Conservation (phyloP, 2,329 filamentous ascomycete genomes). For the Ilyonectria sp. region DNA sequence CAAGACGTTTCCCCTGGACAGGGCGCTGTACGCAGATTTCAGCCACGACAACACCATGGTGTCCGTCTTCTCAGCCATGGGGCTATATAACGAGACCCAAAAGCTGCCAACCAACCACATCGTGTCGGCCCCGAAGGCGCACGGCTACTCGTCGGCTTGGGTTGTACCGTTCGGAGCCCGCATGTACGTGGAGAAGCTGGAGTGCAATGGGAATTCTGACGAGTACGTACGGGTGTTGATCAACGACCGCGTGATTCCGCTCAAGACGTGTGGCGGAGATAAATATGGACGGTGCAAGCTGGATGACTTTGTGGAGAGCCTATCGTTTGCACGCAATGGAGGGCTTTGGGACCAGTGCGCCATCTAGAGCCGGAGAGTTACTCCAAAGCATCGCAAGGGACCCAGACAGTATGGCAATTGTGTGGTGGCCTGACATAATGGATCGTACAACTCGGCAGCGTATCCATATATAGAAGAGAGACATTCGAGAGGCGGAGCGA, state of each 20-base stretch:
- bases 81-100: conserved; percentile 79
- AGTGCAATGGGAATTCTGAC: conserved; percentile 69
- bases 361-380: conserved; percentile 4
- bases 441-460: background rate
- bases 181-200: conserved; percentile 91
- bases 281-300: conserved; percentile 79
- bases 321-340: conserved; percentile 80
- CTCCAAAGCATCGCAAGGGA: background rate
- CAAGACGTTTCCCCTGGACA: conserved; percentile 80
- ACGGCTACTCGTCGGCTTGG: conserved; percentile 83
- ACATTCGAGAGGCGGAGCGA: background rate
- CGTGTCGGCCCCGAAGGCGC: conserved; percentile 65
- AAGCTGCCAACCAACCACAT: conserved; percentile 67
- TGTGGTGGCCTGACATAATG: background rate
- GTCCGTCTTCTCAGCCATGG: conserved; percentile 81
- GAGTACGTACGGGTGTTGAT: conserved; percentile 85
- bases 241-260: conserved; percentile 85
- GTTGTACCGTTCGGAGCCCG: conserved; percentile 86
- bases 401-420: background rate
- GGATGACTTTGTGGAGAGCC: conserved; percentile 78
- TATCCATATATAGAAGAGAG: background rate
- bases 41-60: conserved; percentile 93
- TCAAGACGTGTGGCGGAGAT: conserved; percentile 81
- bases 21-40: conserved; percentile 86
- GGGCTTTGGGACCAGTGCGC: conserved; percentile 75